Evolutionary conservation across 768 basidiomycete genomes (phyloP), one percentile per base, ranked within the genome.

Genomic region (Rhizopogon sp.): DNA sequence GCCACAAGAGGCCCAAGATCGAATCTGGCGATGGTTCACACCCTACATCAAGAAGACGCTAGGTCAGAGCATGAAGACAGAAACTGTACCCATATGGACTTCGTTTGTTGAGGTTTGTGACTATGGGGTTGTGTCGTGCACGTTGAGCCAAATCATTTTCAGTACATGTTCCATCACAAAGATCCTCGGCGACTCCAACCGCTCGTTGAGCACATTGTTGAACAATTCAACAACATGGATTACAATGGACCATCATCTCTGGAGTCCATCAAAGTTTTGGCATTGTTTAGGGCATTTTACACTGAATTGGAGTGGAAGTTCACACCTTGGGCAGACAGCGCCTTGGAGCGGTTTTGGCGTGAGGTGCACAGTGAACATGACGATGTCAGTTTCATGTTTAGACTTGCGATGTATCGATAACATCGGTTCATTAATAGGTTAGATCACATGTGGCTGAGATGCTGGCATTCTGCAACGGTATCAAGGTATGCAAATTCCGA

Each of bases 121-220:
- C 39, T 39, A 33, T 53, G 14, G 47, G 50, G 7, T 59, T 55
- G 5, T 25, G 16, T 13, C 10, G 10, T 16, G 17, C 14, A 5
- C 20, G 46, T 46, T 39, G 61, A 28, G 53, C 52, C 22, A 61
- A 44, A 20, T 47, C 28, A 9, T n/a, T 35, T 51, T 2, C 60
- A 93, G 85, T 90, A 91, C 63, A 72, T 88, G 50, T 86, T 93
- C 64, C 82, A 82, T 63, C 81, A 82, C 57, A 84, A 83, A 59
- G 94, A 97, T 68, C 92, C 93, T 22, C 84, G 93, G 28, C 78
- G 93, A 35, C 75, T 90, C 33, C 87, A 90, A 60, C 87, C 88
- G 0, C 71, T 97, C 16, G 79, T 94, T 14, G 84, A 93, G 63
- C 85, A 83, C 63, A 70, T 94, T 37, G 69, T 91, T 41, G 70